Base-by-base conservation (phyloP, 176 grass and related monocot species). In the Triticum turgidum region DNA sequence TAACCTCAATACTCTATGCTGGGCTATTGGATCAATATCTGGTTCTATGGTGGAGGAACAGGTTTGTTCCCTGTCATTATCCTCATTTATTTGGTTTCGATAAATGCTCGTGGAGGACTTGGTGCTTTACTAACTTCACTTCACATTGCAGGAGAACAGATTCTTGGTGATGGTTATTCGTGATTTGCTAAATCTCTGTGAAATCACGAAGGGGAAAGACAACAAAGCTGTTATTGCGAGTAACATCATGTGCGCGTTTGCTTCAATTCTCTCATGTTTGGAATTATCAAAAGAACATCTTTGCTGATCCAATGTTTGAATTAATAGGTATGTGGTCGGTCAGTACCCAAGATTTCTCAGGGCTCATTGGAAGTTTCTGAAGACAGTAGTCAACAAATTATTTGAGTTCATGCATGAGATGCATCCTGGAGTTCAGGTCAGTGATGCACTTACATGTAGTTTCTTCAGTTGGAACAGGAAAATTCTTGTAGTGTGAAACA, bases 321-420 rank as follows among this genome's bases (percentile, higher is more conserved):
- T 83, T 87, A n/a, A 64, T 84, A 98, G 96, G 96, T 98, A 99
- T 89, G 97, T 99, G 39, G 97, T 99, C 56, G 97, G 97, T 64
- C 97, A 99, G 77, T 99, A 99, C 83, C 97, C 97, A 51, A 92
- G 97, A 85, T 99, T 99, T 90, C 94, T 99, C 39, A 96, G 97
- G 73, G 97, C 94, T 65, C 97, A 99, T 77, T 99, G 97, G 97
- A 99, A 99, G 85, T 97, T 99, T 87, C 80, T 99, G 56, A 99
- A 99, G 84, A 99, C 97, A 5, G 97, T 99, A 35, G 94, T 99
- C 49, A 99, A 99, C 83, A 99, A 99, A 61, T 92, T 99, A 79
- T 99, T 99, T 72, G 97, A 99, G 85, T 99, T 99, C 86, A 99
- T 99, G 97, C 97, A 99, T 72, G 97, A 99, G 89, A 97, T 92